Evolutionary conservation across 352 stramenopile genomes (phyloP), one percentile per base, ranked within the genome.

Genomic region (Phytopythium montanum): DNA sequence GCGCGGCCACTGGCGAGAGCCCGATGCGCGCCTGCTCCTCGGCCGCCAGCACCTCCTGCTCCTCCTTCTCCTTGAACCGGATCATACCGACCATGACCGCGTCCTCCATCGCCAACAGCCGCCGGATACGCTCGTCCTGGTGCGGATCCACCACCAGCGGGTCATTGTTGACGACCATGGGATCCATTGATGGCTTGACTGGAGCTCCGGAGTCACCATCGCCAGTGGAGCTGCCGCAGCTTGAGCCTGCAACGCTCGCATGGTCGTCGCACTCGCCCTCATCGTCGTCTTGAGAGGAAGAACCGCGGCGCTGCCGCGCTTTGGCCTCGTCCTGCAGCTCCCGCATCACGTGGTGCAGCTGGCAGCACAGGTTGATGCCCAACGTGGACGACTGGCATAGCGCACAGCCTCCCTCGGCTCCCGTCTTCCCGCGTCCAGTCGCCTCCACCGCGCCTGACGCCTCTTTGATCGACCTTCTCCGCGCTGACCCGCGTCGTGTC

Each of bases 61-160:
- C 71, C 4, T 75, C 70, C 28, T 78, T 85, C 65, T 92, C 76
- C 42, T 88, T 83, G 62, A 68, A 88, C 63, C 75, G 75, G 66
- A 92, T 88, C 16, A 90, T 65, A 10, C 73, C 69, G 25, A 85
- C 46, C 60, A 92, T 75, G 13, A 75, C 67, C 33, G 70, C 58
- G 52, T 90, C 83, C 29, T 92, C 75, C 31, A 71, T 56, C 1
- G 66, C 66, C n/a, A 90, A 79, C 23, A 92, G 68, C 26, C 72
- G 50, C 1, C 83, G 42, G 2, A 90, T 54, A 9, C 76, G 76
- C 2, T 44, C 33, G 16, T 62, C 62, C n/a, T 72, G 49, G 13
- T 23, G 29, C 0, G 36, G 23, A 7, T 49, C 52, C n/a, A 39
- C n/a, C 3, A 46, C 50, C 9, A 56, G 50, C 2, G 50, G 50